A percentile compares a stretch with the other conserved stretches of the same genome.
Evolutionary conservation across 345 rosid genomes (phyloP).

Genomic region (Barbarea vulgaris): DNA sequence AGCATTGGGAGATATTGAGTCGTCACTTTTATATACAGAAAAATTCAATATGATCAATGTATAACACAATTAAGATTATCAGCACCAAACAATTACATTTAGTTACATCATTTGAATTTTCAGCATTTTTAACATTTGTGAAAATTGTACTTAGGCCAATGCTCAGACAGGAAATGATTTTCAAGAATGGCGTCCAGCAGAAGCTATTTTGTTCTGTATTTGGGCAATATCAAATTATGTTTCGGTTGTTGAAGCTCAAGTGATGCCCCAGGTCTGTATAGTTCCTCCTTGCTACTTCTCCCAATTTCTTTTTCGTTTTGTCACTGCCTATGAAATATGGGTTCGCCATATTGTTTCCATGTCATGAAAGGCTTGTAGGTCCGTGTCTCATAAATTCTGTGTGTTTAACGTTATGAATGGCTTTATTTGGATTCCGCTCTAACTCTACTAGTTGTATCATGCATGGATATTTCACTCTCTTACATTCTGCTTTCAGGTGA

Average conservation of each 20-base stretch:
- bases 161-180: conserved; percentile 66
- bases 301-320: neutral
- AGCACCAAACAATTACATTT: conserved; percentile 2
- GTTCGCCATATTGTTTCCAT: conserved; percentile 13
- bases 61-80: neutral
- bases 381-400: conserved; percentile 2
- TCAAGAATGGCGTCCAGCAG: conserved; percentile 89
- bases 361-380: conserved; percentile 1
- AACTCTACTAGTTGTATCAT: conserved; percentile 10
- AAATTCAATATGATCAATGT: neutral
- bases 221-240: conserved; percentile 88
- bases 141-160: conserved; percentile 57
- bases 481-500: conserved; percentile 57
- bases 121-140: conserved; percentile 22
- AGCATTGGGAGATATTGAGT: conserved; percentile 6
- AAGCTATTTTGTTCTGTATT: conserved; percentile 96
- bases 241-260: conserved; percentile 74
- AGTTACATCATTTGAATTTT: conserved; percentile 15
- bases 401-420: conserved; percentile 8
- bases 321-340: neutral
- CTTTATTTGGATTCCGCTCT: conserved; percentile 15
- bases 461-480: conserved; percentile 14
- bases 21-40: neutral
- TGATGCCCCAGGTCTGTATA: conserved; percentile 84
- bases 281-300: conserved; percentile 16